These are phyloP conservation scores for Porcisia deanei DNA, from an alignment of 208 protist species.

Conservation along the genomic window DNA sequence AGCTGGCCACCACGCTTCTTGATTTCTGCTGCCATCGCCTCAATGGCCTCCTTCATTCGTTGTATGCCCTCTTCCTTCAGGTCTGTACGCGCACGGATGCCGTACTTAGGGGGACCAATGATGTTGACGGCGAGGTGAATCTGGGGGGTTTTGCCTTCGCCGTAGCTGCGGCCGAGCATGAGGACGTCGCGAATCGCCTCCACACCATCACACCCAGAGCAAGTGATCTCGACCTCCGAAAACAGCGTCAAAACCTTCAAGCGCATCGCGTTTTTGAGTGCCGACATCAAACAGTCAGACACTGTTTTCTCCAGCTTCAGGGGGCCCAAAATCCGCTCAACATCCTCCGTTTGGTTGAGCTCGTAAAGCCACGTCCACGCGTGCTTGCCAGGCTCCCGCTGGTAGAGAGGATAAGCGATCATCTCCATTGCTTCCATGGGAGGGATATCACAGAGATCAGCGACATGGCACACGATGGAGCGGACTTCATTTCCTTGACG, in stretches of 20 bases:
- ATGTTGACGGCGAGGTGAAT: slow-evolving; percentile 93
- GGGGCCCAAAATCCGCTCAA: slow-evolving; percentile 71
- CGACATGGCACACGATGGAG: slow-evolving; percentile 97
- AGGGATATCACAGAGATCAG: slow-evolving; percentile 74
- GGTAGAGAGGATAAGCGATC: slow-evolving; percentile 97
- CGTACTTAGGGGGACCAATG: slow-evolving; percentile 96
- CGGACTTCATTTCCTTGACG: slow-evolving; percentile 96
- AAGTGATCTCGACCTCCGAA: slow-evolving; percentile 98
- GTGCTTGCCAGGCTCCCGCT: slow-evolving; percentile 69
- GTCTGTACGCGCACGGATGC: slow-evolving; percentile 91
- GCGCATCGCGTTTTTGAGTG: slow-evolving; percentile 86
- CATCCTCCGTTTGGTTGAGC: slow-evolving; percentile 69
- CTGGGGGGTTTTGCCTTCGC: slow-evolving; percentile 63
- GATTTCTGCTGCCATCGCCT: slow-evolving; percentile 89
- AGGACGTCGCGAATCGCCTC: slow-evolving; percentile 97
- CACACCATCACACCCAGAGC: slow-evolving; percentile 98
- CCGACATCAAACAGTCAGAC: slow-evolving; percentile 64
- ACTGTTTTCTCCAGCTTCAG: slow-evolving; percentile 68
- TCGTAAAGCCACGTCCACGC: slow-evolving; percentile 80
- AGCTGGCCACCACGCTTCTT: slow-evolving; percentile 86
- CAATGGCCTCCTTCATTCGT: slow-evolving; percentile 89
- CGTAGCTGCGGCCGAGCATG: slow-evolving; percentile 81
- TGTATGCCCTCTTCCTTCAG: slow-evolving; percentile 93
- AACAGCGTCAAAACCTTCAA: slow-evolving; percentile 89
- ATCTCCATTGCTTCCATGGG: slow-evolving; percentile 85